Evolutionary conservation across 768 basidiomycete species (phyloP).

Genomic region (Ephemerocybe angulata): DNA sequence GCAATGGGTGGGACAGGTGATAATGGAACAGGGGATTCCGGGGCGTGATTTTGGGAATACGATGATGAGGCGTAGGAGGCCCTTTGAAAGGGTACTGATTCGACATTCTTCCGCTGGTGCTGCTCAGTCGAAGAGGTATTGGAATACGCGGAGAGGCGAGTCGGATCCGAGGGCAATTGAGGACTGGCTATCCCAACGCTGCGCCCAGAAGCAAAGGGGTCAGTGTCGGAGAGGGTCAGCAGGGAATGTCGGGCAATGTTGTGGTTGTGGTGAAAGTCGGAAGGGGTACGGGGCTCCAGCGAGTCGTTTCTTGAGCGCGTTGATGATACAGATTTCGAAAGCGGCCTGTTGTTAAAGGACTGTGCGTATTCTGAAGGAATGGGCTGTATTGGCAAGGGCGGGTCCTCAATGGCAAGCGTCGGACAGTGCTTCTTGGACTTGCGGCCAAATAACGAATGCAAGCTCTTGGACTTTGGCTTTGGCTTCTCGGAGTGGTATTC

Average conservation of each 20-base stretch:
- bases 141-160: constrained; percentile 52
- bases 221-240: constrained; percentile 57
- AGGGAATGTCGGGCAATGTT: constrained; percentile 44
- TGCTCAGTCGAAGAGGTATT: constrained; percentile 47
- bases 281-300: constrained; percentile 50
- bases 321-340: constrained; percentile 56
- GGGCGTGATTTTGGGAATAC: constrained; percentile 29
- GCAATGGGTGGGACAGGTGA: not conserved
- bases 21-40: constrained; percentile 9
- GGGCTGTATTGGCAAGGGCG: constrained; percentile 26
- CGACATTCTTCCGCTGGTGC: constrained; percentile 32
- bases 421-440: constrained; percentile 57
- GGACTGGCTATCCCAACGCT: constrained; percentile 37
- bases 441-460: constrained; percentile 61
- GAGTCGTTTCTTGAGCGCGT: constrained; percentile 55
- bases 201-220: constrained; percentile 56
- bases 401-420: constrained; percentile 49
- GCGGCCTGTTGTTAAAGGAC: constrained; percentile 35
- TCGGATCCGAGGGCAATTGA: constrained; percentile 40
- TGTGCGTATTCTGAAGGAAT: constrained; percentile 18
- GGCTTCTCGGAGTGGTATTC: constrained; percentile 22
- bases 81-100: constrained; percentile 37
- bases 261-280: constrained; percentile 40
- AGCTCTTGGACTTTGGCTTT: constrained; percentile 39
- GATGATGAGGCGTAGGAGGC: constrained; percentile 56